phyloP scores from a whole-genome alignment of 352 stramenopile species.

The Phytophthora pinifolia region DNA sequence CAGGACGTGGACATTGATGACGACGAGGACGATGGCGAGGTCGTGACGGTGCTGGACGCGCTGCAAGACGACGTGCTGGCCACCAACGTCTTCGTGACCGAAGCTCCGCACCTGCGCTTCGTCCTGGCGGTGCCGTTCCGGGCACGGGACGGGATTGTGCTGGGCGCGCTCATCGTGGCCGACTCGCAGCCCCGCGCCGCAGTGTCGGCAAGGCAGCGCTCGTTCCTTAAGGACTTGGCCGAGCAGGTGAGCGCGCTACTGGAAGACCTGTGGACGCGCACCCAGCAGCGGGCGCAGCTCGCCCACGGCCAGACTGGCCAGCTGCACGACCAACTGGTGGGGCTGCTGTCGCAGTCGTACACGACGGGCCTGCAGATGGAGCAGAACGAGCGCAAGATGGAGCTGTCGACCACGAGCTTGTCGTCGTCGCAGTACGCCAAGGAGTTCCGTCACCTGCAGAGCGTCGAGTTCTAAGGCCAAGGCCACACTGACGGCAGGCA shows the following conservation, averaged over 20 bases:
- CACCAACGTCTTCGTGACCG: slow-evolving; percentile 57
- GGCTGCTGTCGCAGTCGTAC: slow-evolving; percentile 56
- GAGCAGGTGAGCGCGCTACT: slow-evolving; percentile 50
- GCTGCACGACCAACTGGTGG: slow-evolving; percentile 44
- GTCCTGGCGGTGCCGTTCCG: slow-evolving; percentile 56
- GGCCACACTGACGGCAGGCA: slow-evolving; percentile 13
- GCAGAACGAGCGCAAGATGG: slow-evolving; percentile 45
- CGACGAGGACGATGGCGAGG: slow-evolving; percentile 24
- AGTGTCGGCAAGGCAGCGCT: slow-evolving; percentile 32
- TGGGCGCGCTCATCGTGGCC: slow-evolving; percentile 60
- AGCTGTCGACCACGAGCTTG: slow-evolving; percentile 24
- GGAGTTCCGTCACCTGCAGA: slow-evolving; percentile 33
- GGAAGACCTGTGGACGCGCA: slow-evolving; percentile 43
- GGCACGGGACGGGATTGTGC: slow-evolving; percentile 45
- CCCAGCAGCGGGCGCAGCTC: slow-evolving; percentile 30
- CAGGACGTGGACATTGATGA: slow-evolving; percentile 35
- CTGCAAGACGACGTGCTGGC: slow-evolving; percentile 40
- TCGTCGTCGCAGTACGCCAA: slow-evolving; percentile 31
- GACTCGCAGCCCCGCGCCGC: slow-evolving; percentile 41
- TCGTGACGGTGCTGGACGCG: slow-evolving; percentile 50
- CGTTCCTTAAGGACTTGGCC: slow-evolving; percentile 39
- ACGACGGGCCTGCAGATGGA: slow-evolving; percentile 49
- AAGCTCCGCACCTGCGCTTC: slow-evolving; percentile 54
- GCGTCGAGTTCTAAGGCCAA: slow-evolving; percentile 41
- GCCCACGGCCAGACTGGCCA: slow-evolving; percentile 28